phyloP scores from a whole-genome alignment of 768 basidiomycete genomes.

The Cantharellus cinnabarinus region DNA sequence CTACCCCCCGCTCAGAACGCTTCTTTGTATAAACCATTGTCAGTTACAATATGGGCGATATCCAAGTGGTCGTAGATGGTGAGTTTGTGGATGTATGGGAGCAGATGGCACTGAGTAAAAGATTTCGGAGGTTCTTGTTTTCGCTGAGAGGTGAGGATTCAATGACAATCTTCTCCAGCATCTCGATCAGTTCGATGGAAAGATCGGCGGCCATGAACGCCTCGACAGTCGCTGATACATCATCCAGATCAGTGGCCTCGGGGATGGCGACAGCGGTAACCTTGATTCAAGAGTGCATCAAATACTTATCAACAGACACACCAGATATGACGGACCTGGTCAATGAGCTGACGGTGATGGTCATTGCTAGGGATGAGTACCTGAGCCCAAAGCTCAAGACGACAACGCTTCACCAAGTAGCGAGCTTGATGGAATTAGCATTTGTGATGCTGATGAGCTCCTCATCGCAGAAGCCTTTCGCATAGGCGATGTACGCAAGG shows the following conservation, averaged over 20 bases:
- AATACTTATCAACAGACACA: neutral
- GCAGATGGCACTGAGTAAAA: no score
- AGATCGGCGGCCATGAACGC: conserved; percentile 95
- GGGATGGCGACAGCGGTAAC: conserved; percentile 89
- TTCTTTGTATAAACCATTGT: no score
- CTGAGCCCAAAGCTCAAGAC: conserved; percentile 89
- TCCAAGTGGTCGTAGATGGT: no score
- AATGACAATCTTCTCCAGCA: conserved; percentile 95
- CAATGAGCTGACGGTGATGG: conserved; percentile 82
- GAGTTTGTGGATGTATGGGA: no score
- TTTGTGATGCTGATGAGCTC: conserved; percentile 94
- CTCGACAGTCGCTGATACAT: conserved; percentile 96
- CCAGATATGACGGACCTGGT: conserved; percentile 39
- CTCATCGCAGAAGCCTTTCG: conserved; percentile 96
- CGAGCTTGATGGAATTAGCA: conserved; percentile 97
- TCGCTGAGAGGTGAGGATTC: no score
- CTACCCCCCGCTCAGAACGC: no score
- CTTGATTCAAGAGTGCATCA: conserved; percentile 19
- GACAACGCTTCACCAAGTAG: conserved; percentile 90
- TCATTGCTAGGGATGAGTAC: conserved; percentile 78
- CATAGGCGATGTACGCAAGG: conserved; percentile 96
- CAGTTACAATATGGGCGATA: no score
- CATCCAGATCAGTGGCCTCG: conserved; percentile 93
- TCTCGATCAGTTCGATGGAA: conserved; percentile 88
- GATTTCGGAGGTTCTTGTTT: no score